Base-by-base conservation (phyloP, 768 basidiomycete species). In the Scleroderma citrinum region DNA sequence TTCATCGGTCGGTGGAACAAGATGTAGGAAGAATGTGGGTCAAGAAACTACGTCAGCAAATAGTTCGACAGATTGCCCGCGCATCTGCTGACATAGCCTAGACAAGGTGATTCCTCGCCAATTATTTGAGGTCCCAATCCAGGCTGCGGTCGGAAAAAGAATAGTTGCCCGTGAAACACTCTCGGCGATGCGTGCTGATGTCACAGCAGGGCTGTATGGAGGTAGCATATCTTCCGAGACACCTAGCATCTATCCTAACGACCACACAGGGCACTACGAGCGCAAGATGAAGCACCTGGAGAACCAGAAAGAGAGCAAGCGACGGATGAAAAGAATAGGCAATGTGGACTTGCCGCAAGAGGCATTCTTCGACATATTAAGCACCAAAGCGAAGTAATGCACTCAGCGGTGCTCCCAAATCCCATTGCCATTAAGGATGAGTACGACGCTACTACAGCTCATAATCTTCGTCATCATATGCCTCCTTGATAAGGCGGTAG, bases 391-490 rank as follows among this genome's bases (percentile, higher is more conserved):
- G 46, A 68, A 51, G 44, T 59, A 57, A 44, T 37, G 24, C 23
- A 40, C 34, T n/a, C 26, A 14, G 21, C 19, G 17, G 12, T 30
- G 52, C 19, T 45, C n/a, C n/a, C 21, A 43, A 14, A 7, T 38
- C 44, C 32, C n/a, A 31, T 43, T 38, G 16, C 34, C 37, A 45
- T 37, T 20, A 44, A 44, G 36, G 20, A 47, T 12, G 10, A 6
- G 42, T 5, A 7, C 17, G 3, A 35, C 39, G 20, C 13, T n/a
- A 52, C 68, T 71, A 88, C 47, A 95, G 69, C 58, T 91, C 87
- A 52, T 83, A 82, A 63, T 96, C 94, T 66, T 93, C 92, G 60
- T 96, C 94, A 60, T 95, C 93, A 53, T 96, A 96, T 21, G 90
- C 84, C 66, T 96, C 94, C 63, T 94, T 93, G 68, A 96, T 80